phyloP scores from a whole-genome alignment of 805 yeast genomes.

The Cyberlindnera euphorbiae region DNA sequence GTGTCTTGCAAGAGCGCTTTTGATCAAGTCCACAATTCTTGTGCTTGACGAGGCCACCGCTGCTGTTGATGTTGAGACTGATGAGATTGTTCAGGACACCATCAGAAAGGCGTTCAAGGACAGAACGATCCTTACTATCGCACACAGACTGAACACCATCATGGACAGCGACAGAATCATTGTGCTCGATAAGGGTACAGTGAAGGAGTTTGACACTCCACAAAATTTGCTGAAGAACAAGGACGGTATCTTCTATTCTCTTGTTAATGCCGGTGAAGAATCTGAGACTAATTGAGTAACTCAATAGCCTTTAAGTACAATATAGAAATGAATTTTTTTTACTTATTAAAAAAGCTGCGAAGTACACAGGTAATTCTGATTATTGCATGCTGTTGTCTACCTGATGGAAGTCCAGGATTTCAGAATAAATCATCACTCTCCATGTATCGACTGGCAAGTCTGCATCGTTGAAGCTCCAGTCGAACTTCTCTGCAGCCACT shows the following conservation, averaged over 20 bases:
- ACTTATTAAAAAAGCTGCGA: background rate
- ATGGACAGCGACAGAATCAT: conserved; percentile 76
- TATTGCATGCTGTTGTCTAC: conserved; percentile 33
- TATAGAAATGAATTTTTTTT: background rate
- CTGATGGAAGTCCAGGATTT: conserved; percentile 93
- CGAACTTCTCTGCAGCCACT: conserved; percentile 84
- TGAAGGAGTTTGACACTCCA: conserved; percentile 76
- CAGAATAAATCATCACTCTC: conserved; percentile 99
- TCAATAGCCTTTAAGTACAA: background rate
- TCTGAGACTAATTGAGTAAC: background rate
- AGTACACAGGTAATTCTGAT: background rate
- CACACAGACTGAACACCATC: conserved; percentile 79
- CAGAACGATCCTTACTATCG: conserved; percentile 78
- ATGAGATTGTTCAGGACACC: conserved; percentile 70
- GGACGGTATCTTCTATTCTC: conserved; percentile 68
- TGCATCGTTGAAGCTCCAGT: conserved; percentile 98
- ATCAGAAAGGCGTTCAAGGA: conserved; percentile 70
- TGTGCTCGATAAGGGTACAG: conserved; percentile 70
- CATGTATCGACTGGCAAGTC: conserved; percentile 97
- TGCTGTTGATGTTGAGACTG: conserved; percentile 84
- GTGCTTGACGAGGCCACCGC: conserved; percentile 87
- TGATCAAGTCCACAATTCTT: conserved; percentile 57
- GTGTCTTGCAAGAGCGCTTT: conserved; percentile 76
- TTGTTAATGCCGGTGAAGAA: conserved; percentile 53
- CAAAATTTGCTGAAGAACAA: conserved; percentile 56